Conservation (phyloP, 176 grass and related monocot genomes). For the Puccinellia tenuiflora region DNA sequence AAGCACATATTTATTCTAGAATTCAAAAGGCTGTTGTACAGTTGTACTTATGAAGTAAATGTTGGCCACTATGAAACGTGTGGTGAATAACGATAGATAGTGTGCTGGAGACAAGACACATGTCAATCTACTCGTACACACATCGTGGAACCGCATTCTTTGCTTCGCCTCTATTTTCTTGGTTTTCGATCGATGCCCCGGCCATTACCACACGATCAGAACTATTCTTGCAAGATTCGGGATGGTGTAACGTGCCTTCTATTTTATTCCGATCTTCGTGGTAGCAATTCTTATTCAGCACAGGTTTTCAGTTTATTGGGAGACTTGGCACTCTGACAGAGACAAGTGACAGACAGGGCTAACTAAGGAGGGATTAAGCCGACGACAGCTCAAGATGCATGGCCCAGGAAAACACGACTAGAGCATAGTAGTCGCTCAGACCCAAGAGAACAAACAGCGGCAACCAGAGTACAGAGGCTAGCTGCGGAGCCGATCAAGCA, state of each 20-base stretch:
- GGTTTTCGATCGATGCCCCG: neutral
- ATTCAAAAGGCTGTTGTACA: neutral
- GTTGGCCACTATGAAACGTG: neutral
- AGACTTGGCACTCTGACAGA: neutral
- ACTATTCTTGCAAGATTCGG: neutral
- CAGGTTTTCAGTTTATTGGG: neutral
- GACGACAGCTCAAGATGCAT: neutral
- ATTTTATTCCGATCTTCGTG: neutral
- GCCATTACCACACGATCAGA: neutral
- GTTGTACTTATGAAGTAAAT: too few relatives aligned
- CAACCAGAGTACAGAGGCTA: neutral
- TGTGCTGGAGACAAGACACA: neutral
- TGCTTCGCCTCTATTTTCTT: neutral
- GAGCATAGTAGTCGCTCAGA: neutral
- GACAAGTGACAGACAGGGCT: neutral
- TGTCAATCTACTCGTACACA: neutral
- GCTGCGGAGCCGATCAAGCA: neutral
- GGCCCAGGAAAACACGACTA: neutral
- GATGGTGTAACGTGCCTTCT: neutral
- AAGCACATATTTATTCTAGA: neutral
- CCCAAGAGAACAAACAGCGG: neutral
- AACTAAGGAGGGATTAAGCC: neutral
- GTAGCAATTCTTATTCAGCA: neutral
- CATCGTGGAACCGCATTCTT: neutral
- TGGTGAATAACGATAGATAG: neutral